Evolutionary conservation across 331 rosid genomes (phyloP).

Genomic region (Rosa hybrid): DNA sequence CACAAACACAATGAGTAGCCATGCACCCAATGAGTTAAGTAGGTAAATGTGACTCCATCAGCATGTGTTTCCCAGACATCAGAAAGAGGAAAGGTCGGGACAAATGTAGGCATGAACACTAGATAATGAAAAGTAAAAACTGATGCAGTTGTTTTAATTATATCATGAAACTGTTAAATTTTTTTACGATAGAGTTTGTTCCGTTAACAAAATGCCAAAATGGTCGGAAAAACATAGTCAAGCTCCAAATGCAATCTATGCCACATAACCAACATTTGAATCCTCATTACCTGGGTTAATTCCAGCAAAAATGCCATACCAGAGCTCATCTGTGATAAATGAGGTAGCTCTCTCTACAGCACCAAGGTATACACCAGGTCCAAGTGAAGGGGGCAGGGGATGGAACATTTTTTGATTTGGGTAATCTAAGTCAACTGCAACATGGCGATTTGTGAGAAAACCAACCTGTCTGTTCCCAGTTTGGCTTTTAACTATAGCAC

Average conservation of each 20-base stretch:
- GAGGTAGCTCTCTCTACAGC: slow-evolving; percentile 99
- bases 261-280: background rate
- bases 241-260: slow-evolving; percentile 7
- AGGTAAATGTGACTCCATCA: background rate
- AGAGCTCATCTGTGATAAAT: slow-evolving; percentile 93
- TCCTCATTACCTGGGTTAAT: slow-evolving; percentile 85
- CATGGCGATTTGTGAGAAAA: slow-evolving; percentile 97
- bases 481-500: slow-evolving; percentile 96
- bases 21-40: background rate
- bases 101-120: background rate
- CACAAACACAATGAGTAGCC: background rate
- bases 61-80: background rate
- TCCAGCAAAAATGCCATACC: slow-evolving; percentile 99
- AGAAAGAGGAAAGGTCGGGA: background rate
- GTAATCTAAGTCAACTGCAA: slow-evolving; percentile 94
- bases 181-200: background rate
- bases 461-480: slow-evolving; percentile 94
- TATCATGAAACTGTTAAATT: background rate
- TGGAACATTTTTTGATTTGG: slow-evolving; percentile 99
- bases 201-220: background rate
- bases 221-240: background rate
- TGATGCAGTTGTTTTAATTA: background rate
- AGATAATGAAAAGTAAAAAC: background rate
- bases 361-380: slow-evolving; percentile 98
- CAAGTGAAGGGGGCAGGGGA: slow-evolving; percentile 95